A percentile compares a stretch with the other conserved stretches of the same genome.
Evolutionary conservation across 2,329 filamentous ascomycete genomes (phyloP).

Genomic region (Stemphylium vesicarium): DNA sequence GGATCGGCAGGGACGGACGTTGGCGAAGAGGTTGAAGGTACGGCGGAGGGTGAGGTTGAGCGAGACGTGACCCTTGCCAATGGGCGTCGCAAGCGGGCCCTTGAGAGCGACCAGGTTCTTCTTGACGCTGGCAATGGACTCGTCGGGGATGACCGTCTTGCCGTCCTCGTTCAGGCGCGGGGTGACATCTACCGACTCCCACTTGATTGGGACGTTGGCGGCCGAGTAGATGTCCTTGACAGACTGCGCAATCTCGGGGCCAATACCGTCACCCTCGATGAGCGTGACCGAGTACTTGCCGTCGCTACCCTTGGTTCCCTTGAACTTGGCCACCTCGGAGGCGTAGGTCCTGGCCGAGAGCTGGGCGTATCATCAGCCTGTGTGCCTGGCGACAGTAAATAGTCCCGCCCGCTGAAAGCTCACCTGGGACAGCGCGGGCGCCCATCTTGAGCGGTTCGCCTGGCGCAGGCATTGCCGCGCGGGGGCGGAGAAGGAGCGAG

Average conservation of each 20-base stretch:
- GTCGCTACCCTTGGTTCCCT: slow-evolving; percentile 85
- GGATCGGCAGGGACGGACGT: slow-evolving; percentile 96
- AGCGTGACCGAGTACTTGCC: slow-evolving; percentile 95
- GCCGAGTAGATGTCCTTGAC: slow-evolving; percentile 99
- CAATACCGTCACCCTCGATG: slow-evolving; percentile 99
- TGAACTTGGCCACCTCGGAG: slow-evolving; percentile 83
- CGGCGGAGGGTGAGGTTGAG: slow-evolving; percentile 98
- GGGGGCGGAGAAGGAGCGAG: slow-evolving; percentile 77
- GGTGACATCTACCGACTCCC: slow-evolving; percentile 97
- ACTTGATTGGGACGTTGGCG: slow-evolving; percentile 92
- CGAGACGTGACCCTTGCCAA: slow-evolving; percentile 98
- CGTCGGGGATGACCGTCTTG: slow-evolving; percentile 92
- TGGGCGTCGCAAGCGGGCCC: slow-evolving; percentile 95
- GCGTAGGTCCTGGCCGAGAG: slow-evolving; percentile 60
- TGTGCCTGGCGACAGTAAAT: background rate
- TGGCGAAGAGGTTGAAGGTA: slow-evolving; percentile 99
- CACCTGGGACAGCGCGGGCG: slow-evolving; percentile 64
- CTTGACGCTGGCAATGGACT: slow-evolving; percentile 89
- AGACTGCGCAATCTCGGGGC: slow-evolving; percentile 95
- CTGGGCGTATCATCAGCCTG: slow-evolving; percentile 21
- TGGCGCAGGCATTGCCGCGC: slow-evolving; percentile 80
- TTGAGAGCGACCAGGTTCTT: slow-evolving; percentile 98
- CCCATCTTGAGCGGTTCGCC: slow-evolving; percentile 58
- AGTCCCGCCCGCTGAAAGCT: slow-evolving; percentile 31
- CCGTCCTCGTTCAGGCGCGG: slow-evolving; percentile 92